Percentiles rank a stretch among this genome's conserved stretches.
These are phyloP conservation scores for Selaginella tamariscina DNA, from an alignment of 75 land plant species.

Conservation along the genomic window DNA sequence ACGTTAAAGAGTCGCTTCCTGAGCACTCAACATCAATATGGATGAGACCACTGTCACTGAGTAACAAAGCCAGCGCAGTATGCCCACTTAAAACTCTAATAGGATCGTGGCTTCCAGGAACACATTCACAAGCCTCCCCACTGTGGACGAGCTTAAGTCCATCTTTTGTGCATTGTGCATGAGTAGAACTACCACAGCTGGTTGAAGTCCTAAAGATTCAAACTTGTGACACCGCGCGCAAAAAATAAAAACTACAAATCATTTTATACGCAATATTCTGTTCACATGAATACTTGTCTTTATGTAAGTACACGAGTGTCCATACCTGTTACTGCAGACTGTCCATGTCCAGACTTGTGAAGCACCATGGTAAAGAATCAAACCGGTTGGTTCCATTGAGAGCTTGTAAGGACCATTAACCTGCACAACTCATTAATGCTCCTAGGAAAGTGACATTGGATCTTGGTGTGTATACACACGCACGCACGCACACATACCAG, in stretches of 20 bases:
- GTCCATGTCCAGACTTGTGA: background rate
- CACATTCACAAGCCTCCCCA: background rate
- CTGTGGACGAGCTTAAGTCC: background rate
- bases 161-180: background rate
- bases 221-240: too few species aligned
- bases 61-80: background rate
- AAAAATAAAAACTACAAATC: too few species aligned
- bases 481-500: too few species aligned
- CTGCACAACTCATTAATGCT: background rate
- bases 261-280: too few species aligned
- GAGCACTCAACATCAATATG: background rate
- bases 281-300: too few species aligned
- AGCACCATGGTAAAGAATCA: background rate
- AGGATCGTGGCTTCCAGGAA: background rate
- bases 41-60: background rate
- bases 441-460: background rate
- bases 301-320: too few species aligned
- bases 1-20: background rate
- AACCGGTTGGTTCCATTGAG: background rate
- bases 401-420: background rate
- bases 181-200: background rate
- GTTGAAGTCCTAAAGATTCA: too few species aligned
- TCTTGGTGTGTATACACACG: too few species aligned
- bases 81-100: background rate
- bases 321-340: background rate